Conservation (phyloP, 2,329 filamentous ascomycete genomes). For the Cryphonectria parasitica region DNA sequence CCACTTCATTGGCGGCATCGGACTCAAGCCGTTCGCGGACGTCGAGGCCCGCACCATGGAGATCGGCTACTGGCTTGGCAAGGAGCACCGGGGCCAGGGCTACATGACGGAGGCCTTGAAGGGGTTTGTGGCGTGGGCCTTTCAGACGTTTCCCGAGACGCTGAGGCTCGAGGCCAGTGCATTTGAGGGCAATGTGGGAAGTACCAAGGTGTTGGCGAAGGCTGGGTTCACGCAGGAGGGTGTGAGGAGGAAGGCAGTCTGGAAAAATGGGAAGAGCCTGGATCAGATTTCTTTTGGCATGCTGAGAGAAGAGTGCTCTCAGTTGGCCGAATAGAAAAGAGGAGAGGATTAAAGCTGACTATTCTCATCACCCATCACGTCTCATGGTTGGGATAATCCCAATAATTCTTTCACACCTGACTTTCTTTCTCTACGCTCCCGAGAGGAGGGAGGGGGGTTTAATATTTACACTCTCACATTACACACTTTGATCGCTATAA, state of each 20-base stretch:
- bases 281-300: slow-evolving; percentile 46
- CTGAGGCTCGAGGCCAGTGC: slow-evolving; percentile 47
- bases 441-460: too few relatives aligned
- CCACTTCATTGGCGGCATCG: slow-evolving; percentile 46
- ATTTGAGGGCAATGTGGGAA: slow-evolving; percentile 46
- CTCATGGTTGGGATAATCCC: not conserved
- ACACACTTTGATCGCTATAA: too few relatives aligned
- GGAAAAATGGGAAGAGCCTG: slow-evolving; percentile 46
- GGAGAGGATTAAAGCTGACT: not conserved
- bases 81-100: slow-evolving; percentile 50
- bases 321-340: slow-evolving; percentile 27
- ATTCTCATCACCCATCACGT: not conserved
- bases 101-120: slow-evolving; percentile 46
- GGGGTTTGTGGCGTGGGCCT: slow-evolving; percentile 49
- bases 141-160: slow-evolving; percentile 46
- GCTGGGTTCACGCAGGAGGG: slow-evolving; percentile 51
- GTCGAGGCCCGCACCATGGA: slow-evolving; percentile 49
- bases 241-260: slow-evolving; percentile 43
- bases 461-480: too few relatives aligned
- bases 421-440: too few relatives aligned
- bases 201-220: slow-evolving; percentile 47
- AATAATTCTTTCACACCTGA: too few relatives aligned
- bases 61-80: slow-evolving; percentile 54
- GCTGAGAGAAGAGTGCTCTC: slow-evolving; percentile 40
- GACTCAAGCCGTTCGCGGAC: slow-evolving; percentile 42